These are phyloP conservation scores for Spiromastix sp. DNA, from an alignment of 2,329 filamentous ascomycete species.

Conservation along the genomic window DNA sequence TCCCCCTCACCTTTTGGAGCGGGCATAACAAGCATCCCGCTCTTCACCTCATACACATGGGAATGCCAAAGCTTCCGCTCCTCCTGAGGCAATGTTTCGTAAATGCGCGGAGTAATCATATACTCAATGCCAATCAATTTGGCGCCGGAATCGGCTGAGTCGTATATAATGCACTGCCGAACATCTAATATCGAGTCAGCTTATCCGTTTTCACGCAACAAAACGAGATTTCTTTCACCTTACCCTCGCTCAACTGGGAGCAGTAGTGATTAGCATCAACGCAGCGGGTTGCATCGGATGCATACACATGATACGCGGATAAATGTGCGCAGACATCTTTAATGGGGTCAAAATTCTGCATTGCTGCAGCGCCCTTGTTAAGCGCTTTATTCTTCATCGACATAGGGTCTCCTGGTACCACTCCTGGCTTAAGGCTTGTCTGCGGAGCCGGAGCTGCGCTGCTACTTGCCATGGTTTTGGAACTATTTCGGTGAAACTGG, in stretches of 20 bases:
- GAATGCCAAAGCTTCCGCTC: conserved; percentile 74
- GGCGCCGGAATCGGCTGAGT: conserved; percentile 55
- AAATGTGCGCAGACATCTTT: conserved; percentile 72
- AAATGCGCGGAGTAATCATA: conserved; percentile 66
- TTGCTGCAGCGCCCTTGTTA: conserved; percentile 25
- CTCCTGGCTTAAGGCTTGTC: not conserved
- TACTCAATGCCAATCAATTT: conserved; percentile 78
- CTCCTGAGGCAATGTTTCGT: conserved; percentile 50
- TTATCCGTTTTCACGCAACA: conserved; percentile 2
- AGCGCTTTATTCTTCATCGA: conserved; percentile 27
- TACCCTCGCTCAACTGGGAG: conserved; percentile 57
- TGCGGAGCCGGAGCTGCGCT: too few relatives aligned
- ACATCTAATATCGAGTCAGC: conserved; percentile 44
- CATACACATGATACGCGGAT: conserved; percentile 79
- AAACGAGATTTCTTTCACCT: too few relatives aligned
- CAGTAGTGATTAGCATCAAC: conserved; percentile 84
- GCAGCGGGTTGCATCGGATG: conserved; percentile 55
- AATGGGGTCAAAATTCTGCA: conserved; percentile 52
- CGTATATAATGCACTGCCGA: conserved; percentile 78
- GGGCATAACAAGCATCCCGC: conserved; percentile 34
- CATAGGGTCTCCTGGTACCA: conserved; percentile 21
- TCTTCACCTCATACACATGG: conserved; percentile 42
- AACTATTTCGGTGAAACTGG: too few relatives aligned
- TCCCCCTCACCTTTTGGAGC: conserved; percentile 15
- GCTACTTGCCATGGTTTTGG: too few relatives aligned